Evolutionary conservation across 371 early-diverging fungal genomes (phyloP), one percentile per base, ranked within the genome.

Genomic region (Mucor sp.): DNA sequence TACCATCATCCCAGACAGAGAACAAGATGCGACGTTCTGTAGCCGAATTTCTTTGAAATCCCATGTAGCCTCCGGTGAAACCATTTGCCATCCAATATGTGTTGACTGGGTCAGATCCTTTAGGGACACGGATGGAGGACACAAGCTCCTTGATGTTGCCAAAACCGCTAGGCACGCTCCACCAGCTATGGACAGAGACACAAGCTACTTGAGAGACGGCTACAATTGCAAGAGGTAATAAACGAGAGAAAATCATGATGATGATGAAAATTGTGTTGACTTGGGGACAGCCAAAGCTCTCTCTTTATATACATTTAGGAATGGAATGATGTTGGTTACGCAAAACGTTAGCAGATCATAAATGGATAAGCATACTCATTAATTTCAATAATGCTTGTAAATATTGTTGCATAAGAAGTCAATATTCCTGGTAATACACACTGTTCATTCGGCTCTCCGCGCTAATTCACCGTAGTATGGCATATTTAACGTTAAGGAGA

Each of bases 31-130:
- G 63, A 61, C 62, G 67, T 4, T 60, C 62, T 9, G 67, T 53
- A n/a, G 7, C 60, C 1, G 48, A 44, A 19, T 71, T 71, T 41
- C 33, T 50, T 28, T 71, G 72, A 30, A 71, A 62, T 6, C 72
- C 72, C 60, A 71, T 67, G 37, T 71, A 71, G 6, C 68, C 72
- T 47, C 32, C 33, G 19, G 43, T 35, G 17, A 58, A 71, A 0
- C 72, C 67, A 44, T 67, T 67, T 21, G 65, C 64, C 62, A 67
- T 67, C 64, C 64, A 71, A 33, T 71, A 71, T 6, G 67, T 71
- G 17, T 55, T 59, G 15, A 11, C 21, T 30, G 72, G 72, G 33
- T 71, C 68, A 39, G 60, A 67, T 17, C 72, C 72, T 11, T 17
- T 33, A 43, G 63, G 67, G 12, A 71, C 65, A 14, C 59, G 57